Conservation (phyloP, 306 rosid species). For the Vigna unguiculata region DNA sequence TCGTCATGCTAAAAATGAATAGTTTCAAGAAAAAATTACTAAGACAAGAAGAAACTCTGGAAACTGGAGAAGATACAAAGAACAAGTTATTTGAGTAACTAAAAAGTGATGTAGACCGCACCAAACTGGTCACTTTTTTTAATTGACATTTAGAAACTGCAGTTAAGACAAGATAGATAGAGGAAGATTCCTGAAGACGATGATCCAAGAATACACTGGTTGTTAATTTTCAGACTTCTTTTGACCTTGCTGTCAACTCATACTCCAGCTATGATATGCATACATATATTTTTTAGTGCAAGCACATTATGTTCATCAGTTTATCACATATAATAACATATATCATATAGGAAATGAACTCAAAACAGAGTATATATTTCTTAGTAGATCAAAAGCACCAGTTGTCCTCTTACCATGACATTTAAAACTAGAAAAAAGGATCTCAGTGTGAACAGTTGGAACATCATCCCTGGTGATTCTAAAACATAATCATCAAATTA, state of each 20-base stretch:
- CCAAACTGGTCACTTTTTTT: conserved; percentile 11
- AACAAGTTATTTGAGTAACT: background rate
- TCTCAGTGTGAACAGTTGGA: conserved; percentile 5
- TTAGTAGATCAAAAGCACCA: background rate
- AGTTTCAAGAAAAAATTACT: background rate
- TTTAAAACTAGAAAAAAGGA: conserved; percentile 35
- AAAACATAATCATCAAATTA: conserved; percentile 32
- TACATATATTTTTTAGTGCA: background rate
- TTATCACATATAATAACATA: background rate
- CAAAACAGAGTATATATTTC: conserved; percentile 2
- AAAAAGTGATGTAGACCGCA: background rate
- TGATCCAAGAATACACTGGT: background rate
- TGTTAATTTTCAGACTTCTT: background rate
- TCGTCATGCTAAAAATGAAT: background rate
- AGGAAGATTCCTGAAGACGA: background rate
- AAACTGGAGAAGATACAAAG: conserved; percentile 3
- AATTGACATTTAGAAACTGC: background rate
- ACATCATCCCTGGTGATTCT: conserved; percentile 7
- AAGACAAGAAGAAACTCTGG: background rate
- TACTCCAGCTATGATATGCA: background rate
- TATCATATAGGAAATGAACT: conserved; percentile 17
- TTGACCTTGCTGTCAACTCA: background rate
- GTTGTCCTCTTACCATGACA: background rate
- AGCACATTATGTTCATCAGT: background rate
- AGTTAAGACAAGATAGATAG: background rate